Conservation (phyloP, 148 eudicot species). For the Persicaria tinctoria region DNA sequence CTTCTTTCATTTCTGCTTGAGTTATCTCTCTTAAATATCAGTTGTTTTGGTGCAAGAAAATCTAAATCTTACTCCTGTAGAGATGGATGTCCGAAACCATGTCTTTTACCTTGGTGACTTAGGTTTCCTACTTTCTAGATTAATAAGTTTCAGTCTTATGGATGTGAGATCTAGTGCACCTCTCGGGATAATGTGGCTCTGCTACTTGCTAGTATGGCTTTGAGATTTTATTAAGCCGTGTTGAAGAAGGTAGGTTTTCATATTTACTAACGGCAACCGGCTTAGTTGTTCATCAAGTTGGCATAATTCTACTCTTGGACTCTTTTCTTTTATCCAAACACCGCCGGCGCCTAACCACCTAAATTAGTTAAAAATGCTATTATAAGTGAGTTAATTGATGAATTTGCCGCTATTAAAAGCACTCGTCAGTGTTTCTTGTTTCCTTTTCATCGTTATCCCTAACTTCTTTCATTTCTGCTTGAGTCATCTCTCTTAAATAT, state of each 20-base stretch:
- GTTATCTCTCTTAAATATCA: too few relatives aligned
- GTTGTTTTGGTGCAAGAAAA: too few relatives aligned
- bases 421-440: background rate
- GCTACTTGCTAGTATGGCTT: background rate
- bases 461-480: too few relatives aligned
- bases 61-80: too few relatives aligned
- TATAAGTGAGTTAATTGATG: background rate
- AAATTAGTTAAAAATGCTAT: background rate
- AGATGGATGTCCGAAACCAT: too few relatives aligned
- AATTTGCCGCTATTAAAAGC: background rate
- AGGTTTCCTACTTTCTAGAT: background rate
- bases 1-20: too few relatives aligned
- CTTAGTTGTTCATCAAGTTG: background rate
- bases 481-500: too few relatives aligned
- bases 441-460: too few relatives aligned
- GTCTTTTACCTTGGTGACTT: too few relatives aligned
- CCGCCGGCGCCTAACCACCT: background rate
- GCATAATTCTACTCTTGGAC: too few relatives aligned
- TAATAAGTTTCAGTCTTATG: background rate
- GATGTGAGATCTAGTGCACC: background rate
- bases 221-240: background rate
- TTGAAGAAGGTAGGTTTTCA: background rate
- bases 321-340: background rate
- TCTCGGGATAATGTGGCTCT: background rate
- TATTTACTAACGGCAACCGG: background rate